Evolutionary conservation across 2,329 filamentous ascomycete genomes (phyloP), one percentile per base, ranked within the genome.

Genomic region (Ploettnerulaceae sp.): DNA sequence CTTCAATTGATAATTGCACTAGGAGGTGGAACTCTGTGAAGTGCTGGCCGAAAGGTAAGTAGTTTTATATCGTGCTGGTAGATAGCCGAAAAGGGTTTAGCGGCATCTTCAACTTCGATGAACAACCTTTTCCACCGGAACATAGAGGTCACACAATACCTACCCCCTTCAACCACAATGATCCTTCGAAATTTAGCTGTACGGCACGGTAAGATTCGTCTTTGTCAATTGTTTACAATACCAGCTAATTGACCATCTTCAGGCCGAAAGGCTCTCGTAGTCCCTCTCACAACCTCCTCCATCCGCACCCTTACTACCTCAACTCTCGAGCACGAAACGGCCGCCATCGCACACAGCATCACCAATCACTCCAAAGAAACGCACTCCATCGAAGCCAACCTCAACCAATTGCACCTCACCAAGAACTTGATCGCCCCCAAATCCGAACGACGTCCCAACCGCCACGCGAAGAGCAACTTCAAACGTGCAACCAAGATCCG

Each of bases 181-280:
- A 77, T 79, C 60, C 58, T 77, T 56, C 72, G 76, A 69, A 78
- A 71, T 61, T 65, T 70, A 55, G 69, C 69, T 43, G 65, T 72
- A 64, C 75, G 75, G 73, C 69, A 77, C 64, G 71, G 77, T 79
- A 66, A 59, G 71, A 57, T 15, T 35, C 14, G 9, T 6, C 12
- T n/a, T 4, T 8, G 6, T 1, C 11, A 15, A 15, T 5, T 29
- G 8, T 3, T 15, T 5, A 4, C 20, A 0, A 7, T 7, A 2
- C 1, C 14, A 37, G 14, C 36, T 55, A 50, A 62, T 63, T 61
- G 40, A 57, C 49, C 28, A 3, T 12, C 35, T 44, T 34, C 49
- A 82, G 77, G 75, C 71, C 75, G 73, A 55, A 71, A 68, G 66
- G 72, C 71, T 58, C 60, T 81, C 63, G 69, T 70, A 48, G 61